Evolutionary conservation across 2,329 filamentous ascomycete genomes (phyloP).

Genomic region (Phyllosticta capitalensis): DNA sequence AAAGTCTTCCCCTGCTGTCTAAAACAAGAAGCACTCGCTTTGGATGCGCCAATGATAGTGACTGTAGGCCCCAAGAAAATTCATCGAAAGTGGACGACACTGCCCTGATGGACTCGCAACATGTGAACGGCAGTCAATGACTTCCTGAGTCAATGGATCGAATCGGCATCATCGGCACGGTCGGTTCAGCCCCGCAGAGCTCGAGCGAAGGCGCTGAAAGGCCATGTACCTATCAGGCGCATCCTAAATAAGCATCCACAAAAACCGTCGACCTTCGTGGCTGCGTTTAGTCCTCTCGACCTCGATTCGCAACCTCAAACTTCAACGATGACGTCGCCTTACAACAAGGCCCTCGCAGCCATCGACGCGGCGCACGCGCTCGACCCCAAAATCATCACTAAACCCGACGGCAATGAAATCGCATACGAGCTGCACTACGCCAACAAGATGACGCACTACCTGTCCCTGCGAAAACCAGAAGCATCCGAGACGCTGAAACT

Average conservation of each 20-base stretch:
- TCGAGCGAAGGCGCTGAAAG: not conserved
- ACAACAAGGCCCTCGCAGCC: slow-evolving; percentile 45
- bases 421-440: slow-evolving; percentile 81
- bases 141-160: not conserved
- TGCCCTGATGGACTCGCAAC: not conserved
- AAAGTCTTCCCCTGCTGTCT: too few relatives aligned
- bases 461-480: slow-evolving; percentile 47
- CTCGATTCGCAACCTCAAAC: not conserved
- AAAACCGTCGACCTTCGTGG: not conserved
- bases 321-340: slow-evolving; percentile 15
- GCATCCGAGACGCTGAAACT: slow-evolving; percentile 58
- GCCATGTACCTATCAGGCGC: slow-evolving; percentile 1
- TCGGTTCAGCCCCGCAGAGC: not conserved
- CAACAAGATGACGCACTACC: slow-evolving; percentile 66
- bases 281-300: not conserved
- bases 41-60: not conserved
- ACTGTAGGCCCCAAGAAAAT: not conserved
- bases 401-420: slow-evolving; percentile 35
- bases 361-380: slow-evolving; percentile 66
- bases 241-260: slow-evolving; percentile 1
- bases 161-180: not conserved
- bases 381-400: slow-evolving; percentile 51
- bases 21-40: too few relatives aligned
- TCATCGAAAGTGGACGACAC: not conserved
- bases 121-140: not conserved